Conservation (phyloP, 2,329 filamentous ascomycete species). For the Pseudogymnoascus sp. region DNA sequence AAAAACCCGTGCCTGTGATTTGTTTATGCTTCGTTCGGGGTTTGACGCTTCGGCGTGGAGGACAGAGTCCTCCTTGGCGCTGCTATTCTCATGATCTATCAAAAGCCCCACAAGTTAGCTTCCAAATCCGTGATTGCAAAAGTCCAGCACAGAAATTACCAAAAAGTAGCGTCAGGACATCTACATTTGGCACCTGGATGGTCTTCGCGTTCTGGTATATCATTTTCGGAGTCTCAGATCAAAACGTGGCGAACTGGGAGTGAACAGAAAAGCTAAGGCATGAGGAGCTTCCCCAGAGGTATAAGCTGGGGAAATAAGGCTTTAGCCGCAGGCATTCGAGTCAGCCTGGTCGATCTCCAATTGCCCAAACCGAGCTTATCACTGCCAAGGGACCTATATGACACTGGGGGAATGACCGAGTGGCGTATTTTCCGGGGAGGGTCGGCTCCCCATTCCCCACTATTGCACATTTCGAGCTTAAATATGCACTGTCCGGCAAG, state of each 20-base stretch:
- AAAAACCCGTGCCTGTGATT: slow-evolving; percentile 40
- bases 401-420: neutral
- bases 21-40: slow-evolving; percentile 48
- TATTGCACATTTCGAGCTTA: neutral
- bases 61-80: slow-evolving; percentile 40
- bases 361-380: neutral
- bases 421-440: neutral
- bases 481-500: neutral
- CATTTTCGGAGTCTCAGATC: slow-evolving; percentile 6
- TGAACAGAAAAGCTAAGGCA: neutral
- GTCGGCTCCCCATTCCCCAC: neutral
- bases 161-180: slow-evolving; percentile 17
- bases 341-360: neutral
- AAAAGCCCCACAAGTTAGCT: neutral
- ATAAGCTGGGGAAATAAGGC: neutral
- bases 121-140: neutral
- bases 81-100: slow-evolving; percentile 32
- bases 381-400: neutral
- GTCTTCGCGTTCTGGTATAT: slow-evolving; percentile 14
- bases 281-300: neutral
- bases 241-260: neutral
- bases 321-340: neutral
- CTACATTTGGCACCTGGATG: slow-evolving; percentile 15
- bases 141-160: slow-evolving; percentile 12
- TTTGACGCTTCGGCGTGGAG: slow-evolving; percentile 53